phyloP scores from a whole-genome alignment of 306 rosid genomes.

The Hippophae rhamnoides region DNA sequence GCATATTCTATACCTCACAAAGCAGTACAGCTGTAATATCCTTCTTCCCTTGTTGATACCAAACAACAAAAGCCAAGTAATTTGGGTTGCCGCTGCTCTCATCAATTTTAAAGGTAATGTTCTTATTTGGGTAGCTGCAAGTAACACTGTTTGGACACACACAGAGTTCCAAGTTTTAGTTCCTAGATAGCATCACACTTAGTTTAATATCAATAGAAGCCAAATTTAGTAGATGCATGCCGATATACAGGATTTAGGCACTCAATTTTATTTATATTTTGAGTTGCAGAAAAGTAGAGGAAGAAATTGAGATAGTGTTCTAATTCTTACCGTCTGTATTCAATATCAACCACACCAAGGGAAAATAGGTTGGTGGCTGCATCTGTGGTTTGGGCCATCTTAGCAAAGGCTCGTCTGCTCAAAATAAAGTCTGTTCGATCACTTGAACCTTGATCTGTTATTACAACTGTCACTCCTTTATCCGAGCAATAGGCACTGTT shows the following conservation, averaged over 20 bases:
- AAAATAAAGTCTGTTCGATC: slow-evolving; percentile 58
- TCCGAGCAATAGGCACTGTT: slow-evolving; percentile 52
- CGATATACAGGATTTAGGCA: not conserved
- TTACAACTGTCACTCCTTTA: slow-evolving; percentile 58
- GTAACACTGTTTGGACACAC: slow-evolving; percentile 45
- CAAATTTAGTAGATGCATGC: too few relatives aligned
- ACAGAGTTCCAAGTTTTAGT: slow-evolving; percentile 9
- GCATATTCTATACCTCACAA: slow-evolving; percentile 49
- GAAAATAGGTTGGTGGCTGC: slow-evolving; percentile 42
- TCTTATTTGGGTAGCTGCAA: slow-evolving; percentile 77
- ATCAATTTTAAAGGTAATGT: slow-evolving; percentile 67
- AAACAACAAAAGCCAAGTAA: slow-evolving; percentile 69
- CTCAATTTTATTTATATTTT: not conserved
- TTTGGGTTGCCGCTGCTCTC: slow-evolving; percentile 61
- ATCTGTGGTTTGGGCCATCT: slow-evolving; percentile 60
- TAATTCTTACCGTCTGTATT: slow-evolving; percentile 61
- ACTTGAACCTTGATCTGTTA: slow-evolving; percentile 75
- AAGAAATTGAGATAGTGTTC: not conserved
- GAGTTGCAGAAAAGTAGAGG: not conserved
- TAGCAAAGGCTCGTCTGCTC: slow-evolving; percentile 55
- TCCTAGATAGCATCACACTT: not conserved
- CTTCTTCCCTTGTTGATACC: slow-evolving; percentile 80
- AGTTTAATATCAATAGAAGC: too few relatives aligned
- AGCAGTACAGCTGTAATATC: slow-evolving; percentile 85
- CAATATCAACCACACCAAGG: slow-evolving; percentile 52